A percentile compares a stretch with the other conserved stretches of the same genome.
phyloP scores from a whole-genome alignment of 371 early-diverging fungal genomes.

The Lichtheimia corymbifera region DNA sequence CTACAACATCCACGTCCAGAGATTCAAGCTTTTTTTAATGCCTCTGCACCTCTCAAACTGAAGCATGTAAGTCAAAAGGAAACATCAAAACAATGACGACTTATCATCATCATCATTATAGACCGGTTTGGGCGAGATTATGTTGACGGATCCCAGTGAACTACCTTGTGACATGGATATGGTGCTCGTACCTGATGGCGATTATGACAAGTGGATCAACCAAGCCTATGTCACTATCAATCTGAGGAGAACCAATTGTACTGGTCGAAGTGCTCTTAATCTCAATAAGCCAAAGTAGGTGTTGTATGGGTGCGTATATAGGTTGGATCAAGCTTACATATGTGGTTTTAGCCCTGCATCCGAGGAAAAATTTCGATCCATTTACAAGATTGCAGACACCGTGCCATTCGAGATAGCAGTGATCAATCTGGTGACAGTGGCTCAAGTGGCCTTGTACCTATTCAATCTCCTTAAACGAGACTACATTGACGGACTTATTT shows the following conservation, averaged over 20 bases:
- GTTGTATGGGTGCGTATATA: too few relatives aligned
- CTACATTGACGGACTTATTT: conserved; percentile 64
- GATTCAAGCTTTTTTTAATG: conserved; percentile 46
- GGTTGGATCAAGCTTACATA: too few relatives aligned
- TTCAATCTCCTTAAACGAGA: conserved; percentile 49
- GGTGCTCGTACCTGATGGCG: conserved; percentile 64
- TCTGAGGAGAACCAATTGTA: conserved; percentile 61
- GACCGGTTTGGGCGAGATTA: conserved; percentile 60
- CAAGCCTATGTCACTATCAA: conserved; percentile 67
- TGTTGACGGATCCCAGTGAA: conserved; percentile 60
- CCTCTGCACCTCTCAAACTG: conserved; percentile 40
- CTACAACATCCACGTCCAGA: conserved; percentile 51
- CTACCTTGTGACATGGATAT: conserved; percentile 62
- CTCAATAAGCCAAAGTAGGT: conserved; percentile 61
- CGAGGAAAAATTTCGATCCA: conserved; percentile 64
- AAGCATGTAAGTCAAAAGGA: conserved; percentile 42
- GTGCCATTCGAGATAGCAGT: conserved; percentile 60
- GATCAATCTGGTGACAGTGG: conserved; percentile 52
- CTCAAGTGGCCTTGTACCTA: conserved; percentile 56
- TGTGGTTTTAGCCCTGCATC: conserved; percentile 53
- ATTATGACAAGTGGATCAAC: conserved; percentile 57
- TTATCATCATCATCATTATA: conserved; percentile 12
- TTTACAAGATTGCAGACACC: conserved; percentile 60
- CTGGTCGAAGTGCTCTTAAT: conserved; percentile 65
- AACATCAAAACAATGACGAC: neutral